phyloP scores from a whole-genome alignment of 192 early-diverging fungal species.

The Rhizoclosmatium globosum region DNA sequence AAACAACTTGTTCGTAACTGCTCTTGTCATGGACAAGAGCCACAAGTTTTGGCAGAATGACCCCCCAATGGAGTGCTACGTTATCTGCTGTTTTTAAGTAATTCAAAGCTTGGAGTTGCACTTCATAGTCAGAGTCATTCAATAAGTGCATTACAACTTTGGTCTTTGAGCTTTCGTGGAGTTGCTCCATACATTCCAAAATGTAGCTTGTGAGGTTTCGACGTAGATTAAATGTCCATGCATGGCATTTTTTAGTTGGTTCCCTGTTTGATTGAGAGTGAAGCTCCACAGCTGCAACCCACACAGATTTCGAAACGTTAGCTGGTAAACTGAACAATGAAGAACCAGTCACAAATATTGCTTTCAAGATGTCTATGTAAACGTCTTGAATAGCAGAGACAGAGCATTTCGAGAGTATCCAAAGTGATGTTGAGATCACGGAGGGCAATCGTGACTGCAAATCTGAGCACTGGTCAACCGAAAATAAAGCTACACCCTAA shows the following conservation, averaged over 20 bases:
- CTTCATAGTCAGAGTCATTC: slow-evolving; percentile 70
- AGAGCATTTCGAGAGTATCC: slow-evolving; percentile 16
- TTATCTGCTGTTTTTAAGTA: slow-evolving; percentile 36
- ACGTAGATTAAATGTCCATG: slow-evolving; percentile 32
- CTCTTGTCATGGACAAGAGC: slow-evolving; percentile 9
- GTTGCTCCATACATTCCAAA: slow-evolving; percentile 1
- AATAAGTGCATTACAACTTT: slow-evolving; percentile 51
- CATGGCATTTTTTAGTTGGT: not conserved
- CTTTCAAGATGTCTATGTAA: slow-evolving; percentile 6
- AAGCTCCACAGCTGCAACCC: slow-evolving; percentile 43
- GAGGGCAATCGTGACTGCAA: not conserved
- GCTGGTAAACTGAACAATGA: not conserved
- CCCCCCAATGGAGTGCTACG: not conserved
- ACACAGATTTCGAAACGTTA: slow-evolving; percentile 41
- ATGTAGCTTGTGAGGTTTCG: slow-evolving; percentile 30
- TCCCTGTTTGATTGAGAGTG: slow-evolving; percentile 8
- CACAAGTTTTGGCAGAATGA: slow-evolving; percentile 12
- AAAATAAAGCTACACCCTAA: not conserved
- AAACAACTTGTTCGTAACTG: slow-evolving; percentile 28
- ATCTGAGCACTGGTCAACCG: slow-evolving; percentile 8
- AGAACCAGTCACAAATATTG: not conserved
- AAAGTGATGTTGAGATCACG: not conserved
- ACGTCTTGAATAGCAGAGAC: slow-evolving; percentile 28
- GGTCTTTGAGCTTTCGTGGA: not conserved
- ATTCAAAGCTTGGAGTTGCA: slow-evolving; percentile 61